Percentiles rank a stretch among this genome's conserved stretches.
Conservation (phyloP, 2,329 filamentous ascomycete genomes). For the Canariomyces notabilis region DNA sequence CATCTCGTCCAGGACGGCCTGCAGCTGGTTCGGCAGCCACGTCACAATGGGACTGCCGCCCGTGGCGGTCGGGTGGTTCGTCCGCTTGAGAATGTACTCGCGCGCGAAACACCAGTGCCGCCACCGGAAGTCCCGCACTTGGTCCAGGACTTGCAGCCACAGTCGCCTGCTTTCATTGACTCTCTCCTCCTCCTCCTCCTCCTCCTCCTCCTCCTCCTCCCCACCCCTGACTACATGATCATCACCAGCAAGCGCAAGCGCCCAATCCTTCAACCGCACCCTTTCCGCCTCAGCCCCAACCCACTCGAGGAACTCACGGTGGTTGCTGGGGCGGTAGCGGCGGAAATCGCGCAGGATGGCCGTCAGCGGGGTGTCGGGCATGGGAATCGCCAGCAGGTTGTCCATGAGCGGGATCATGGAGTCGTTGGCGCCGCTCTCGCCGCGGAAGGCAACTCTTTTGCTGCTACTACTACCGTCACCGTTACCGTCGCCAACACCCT, state of each 20-base stretch:
- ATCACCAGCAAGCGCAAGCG: conserved; percentile 77
- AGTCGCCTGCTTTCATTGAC: conserved; percentile 74
- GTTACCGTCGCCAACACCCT: conserved; percentile 63
- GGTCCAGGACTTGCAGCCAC: conserved; percentile 63
- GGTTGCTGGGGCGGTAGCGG: conserved; percentile 81
- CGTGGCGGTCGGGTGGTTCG: conserved; percentile 69
- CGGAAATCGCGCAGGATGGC: conserved; percentile 85
- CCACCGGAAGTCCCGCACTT: conserved; percentile 78
- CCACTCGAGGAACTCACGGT: conserved; percentile 75
- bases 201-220: conserved; percentile 88
- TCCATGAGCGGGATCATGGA: conserved; percentile 89
- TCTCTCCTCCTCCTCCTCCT: conserved; percentile 91
- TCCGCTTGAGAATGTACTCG: conserved; percentile 79
- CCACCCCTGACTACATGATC: too few species aligned
- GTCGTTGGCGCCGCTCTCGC: conserved; percentile 91
- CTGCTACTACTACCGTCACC: too few species aligned
- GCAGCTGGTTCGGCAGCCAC: conserved; percentile 77
- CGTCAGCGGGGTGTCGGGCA: conserved; percentile 86
- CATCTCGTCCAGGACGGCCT: conserved; percentile 69
- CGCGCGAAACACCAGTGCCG: conserved; percentile 81
- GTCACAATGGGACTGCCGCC: conserved; percentile 79
- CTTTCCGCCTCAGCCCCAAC: conserved; percentile 50
- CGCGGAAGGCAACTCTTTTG: conserved; percentile 74
- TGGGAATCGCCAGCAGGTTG: conserved; percentile 76
- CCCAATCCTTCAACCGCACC: conserved; percentile 75